A percentile compares a stretch with the other conserved stretches of the same genome.
phyloP scores from a whole-genome alignment of 352 stramenopile species.

The Globisporangium yorkense region DNA sequence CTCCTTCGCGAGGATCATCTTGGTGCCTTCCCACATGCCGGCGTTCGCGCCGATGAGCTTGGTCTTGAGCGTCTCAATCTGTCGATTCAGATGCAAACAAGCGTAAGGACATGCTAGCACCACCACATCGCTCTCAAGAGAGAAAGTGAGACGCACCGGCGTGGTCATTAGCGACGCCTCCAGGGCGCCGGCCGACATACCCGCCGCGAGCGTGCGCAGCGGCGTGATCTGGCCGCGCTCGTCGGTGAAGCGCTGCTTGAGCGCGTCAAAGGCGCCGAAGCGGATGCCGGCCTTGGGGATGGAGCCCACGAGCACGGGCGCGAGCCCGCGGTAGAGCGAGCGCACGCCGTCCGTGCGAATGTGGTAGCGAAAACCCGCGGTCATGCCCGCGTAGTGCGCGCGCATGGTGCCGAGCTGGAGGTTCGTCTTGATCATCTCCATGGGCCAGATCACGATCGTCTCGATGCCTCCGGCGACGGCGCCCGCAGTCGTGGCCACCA shows the following conservation, averaged over 20 bases:
- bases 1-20: constrained; percentile 90
- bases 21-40: constrained; percentile 87
- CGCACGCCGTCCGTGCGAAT: constrained; percentile 52
- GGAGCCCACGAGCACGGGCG: constrained; percentile 91
- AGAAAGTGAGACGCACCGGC: constrained; percentile 38
- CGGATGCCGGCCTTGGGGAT: constrained; percentile 96
- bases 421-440: constrained; percentile 96
- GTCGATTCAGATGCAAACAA: not conserved
- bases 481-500: constrained; percentile 77
- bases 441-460: constrained; percentile 87
- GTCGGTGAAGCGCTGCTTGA: constrained; percentile 82
- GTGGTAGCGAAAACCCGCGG: constrained; percentile 70
- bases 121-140: too few species aligned
- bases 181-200: constrained; percentile 90
- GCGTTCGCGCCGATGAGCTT: constrained; percentile 96
- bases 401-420: constrained; percentile 86
- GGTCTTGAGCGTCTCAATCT: constrained; percentile 96
- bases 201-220: constrained; percentile 89
- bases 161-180: constrained; percentile 92
- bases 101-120: not conserved
- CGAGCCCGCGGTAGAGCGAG: constrained; percentile 92
- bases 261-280: constrained; percentile 93
- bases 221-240: constrained; percentile 88
- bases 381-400: constrained; percentile 65
- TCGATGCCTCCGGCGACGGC: constrained; percentile 87